Evolutionary conservation across 2,329 filamentous ascomycete species (phyloP).

Genomic region (Cryphonectria radicalis): DNA sequence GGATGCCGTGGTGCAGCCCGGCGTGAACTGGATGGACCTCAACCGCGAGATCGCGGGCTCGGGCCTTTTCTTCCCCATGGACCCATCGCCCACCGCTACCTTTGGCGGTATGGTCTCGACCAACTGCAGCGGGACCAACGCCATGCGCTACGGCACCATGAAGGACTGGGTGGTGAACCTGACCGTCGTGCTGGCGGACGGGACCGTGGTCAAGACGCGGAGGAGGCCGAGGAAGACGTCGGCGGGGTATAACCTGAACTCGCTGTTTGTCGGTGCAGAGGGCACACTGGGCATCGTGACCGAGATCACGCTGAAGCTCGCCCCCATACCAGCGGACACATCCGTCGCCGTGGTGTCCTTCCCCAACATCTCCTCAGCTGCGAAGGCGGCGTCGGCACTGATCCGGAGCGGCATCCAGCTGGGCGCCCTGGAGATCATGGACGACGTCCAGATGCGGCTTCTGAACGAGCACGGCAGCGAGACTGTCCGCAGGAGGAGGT

Average conservation of each 20-base stretch:
- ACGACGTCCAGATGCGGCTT: conserved; percentile 69
- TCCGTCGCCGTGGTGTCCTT: conserved; percentile 69
- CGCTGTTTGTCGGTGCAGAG: conserved; percentile 71
- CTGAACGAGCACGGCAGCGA: conserved; percentile 67
- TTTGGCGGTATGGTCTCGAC: conserved; percentile 68
- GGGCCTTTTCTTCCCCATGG: conserved; percentile 71
- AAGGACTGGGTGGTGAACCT: conserved; percentile 75
- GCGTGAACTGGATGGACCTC: conserved; percentile 69
- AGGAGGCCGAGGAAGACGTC: conserved; percentile 69
- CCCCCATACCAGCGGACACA: conserved; percentile 65
- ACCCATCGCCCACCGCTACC: conserved; percentile 66
- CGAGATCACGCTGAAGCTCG: conserved; percentile 70
- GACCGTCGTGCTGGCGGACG: conserved; percentile 72
- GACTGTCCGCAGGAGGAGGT: conserved; percentile 57
- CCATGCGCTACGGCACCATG: conserved; percentile 73
- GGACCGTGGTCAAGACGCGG: conserved; percentile 71
- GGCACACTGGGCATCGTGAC: conserved; percentile 74
- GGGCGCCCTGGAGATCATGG: conserved; percentile 67
- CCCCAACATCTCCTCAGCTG: conserved; percentile 62
- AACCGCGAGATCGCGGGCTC: conserved; percentile 66
- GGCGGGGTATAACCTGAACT: conserved; percentile 73
- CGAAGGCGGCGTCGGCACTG: conserved; percentile 65
- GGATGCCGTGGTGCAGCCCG: conserved; percentile 73
- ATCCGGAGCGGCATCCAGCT: conserved; percentile 69
- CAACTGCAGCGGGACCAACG: conserved; percentile 66